Base-by-base conservation (phyloP, 306 rosid genomes). In the Chamaecrista fasciculata region DNA sequence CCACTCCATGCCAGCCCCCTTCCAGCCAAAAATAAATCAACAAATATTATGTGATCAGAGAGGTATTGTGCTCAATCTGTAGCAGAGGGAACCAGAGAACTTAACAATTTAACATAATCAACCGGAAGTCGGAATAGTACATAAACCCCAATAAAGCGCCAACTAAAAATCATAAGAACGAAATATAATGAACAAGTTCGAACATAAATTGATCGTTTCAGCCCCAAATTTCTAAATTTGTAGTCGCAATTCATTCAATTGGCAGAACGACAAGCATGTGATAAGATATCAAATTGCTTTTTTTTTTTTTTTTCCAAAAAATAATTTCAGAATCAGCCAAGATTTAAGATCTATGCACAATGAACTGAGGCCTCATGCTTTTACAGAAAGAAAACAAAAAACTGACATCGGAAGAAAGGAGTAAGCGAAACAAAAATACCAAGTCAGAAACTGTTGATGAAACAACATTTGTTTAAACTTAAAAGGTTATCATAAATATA, bases 391-490 rank as follows among this genome's bases (percentile, higher is more conserved):
- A 69, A 68, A 62, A 63, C 19, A 11, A 67, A 28, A 47, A 11
- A 59, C 8, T 42, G 24, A 55, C 43, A 31, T 31, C 29, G 46
- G 57, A 46, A 47, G 74, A 74, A 77, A 49, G 16, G 33, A 15
- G 21, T 1, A 24, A 43, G 34, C 14, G 18, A 4, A 67, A 55
- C 58, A 67, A 15, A 37, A 61, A 56, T 25, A 57, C 55, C 56
- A 25, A 25, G 53, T 57, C 29, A 25, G 8, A 25, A 62, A 76
- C 40, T 57, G 79, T 15, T 63, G 65, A 74, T 40, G 46, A 60
- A 60, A 70, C 77, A 69, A 69, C 75, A 82, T 81, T 81, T 73
- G 31, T 43, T 50, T n/a, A 53, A 53, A 28, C 2, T 2, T 2
- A 28, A 28, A 53, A 52, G 70, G 69, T 40, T 1, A 62, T 42